Percentiles rank a stretch among this genome's conserved stretches.
Evolutionary conservation across 139 green algal genomes (phyloP).

Genomic region (Edaphochlamys debaryana): DNA sequence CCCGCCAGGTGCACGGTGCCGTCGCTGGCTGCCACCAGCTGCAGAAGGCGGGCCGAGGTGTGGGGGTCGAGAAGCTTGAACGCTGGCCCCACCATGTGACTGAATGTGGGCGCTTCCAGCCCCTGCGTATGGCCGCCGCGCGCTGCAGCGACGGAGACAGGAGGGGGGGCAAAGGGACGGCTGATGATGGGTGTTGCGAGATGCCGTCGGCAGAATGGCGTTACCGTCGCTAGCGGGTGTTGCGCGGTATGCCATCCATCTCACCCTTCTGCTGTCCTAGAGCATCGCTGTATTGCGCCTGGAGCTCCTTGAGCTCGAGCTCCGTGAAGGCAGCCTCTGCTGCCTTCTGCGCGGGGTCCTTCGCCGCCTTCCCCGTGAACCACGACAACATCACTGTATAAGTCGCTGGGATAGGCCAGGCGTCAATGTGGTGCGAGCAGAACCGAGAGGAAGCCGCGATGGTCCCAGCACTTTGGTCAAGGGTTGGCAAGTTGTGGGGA

Average conservation of each 20-base stretch:
- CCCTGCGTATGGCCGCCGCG: neutral
- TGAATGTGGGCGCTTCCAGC: neutral
- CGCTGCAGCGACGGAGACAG: neutral
- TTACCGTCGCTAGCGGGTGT: too few relatives aligned
- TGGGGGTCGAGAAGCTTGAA: slow-evolving; percentile 8
- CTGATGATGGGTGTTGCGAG: neutral
- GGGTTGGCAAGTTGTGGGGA: too few relatives aligned
- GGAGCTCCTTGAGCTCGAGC: neutral
- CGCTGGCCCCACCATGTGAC: neutral
- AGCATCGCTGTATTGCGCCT: neutral
- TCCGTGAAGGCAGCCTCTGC: slow-evolving; percentile 9
- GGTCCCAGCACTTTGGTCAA: too few relatives aligned
- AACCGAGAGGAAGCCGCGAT: too few relatives aligned
- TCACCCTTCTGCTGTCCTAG: neutral
- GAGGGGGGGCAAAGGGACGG: too few relatives aligned
- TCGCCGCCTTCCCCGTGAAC: neutral
- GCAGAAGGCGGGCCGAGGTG: neutral
- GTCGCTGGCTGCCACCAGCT: neutral
- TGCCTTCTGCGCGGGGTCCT: slow-evolving; percentile 12
- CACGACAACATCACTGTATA: too few relatives aligned
- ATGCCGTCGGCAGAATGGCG: neutral
- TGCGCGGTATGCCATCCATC: neutral
- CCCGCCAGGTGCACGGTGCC: slow-evolving; percentile 22
- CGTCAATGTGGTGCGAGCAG: too few relatives aligned
- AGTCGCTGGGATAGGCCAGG: too few relatives aligned